phyloP scores from a whole-genome alignment of 192 early-diverging fungal species.

The Chytriomyces confervae region DNA sequence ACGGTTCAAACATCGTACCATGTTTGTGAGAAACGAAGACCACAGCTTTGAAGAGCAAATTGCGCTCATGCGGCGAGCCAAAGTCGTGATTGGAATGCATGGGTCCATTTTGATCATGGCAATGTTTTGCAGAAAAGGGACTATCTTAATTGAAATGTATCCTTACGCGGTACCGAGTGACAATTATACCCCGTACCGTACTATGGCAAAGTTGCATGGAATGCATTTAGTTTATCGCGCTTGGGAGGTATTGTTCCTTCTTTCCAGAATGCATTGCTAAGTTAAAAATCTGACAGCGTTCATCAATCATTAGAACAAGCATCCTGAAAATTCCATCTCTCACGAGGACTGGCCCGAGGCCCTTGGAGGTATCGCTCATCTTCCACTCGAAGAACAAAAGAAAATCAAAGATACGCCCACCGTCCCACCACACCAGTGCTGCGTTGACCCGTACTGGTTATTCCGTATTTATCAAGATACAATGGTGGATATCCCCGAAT shows the following conservation, averaged over 20 bases:
- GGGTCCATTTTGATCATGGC: slow-evolving; percentile 57
- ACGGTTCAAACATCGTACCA: slow-evolving; percentile 33
- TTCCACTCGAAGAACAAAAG: slow-evolving; percentile 42
- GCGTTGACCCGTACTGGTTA: slow-evolving; percentile 55
- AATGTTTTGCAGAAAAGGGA: slow-evolving; percentile 60
- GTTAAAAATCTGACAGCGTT: neutral
- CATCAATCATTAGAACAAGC: slow-evolving; percentile 38
- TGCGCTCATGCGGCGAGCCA: slow-evolving; percentile 49
- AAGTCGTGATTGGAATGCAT: slow-evolving; percentile 61
- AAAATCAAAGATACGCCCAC: slow-evolving; percentile 37
- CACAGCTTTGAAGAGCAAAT: slow-evolving; percentile 57
- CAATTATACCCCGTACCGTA: slow-evolving; percentile 58
- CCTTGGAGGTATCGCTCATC: slow-evolving; percentile 44
- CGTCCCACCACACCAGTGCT: slow-evolving; percentile 55
- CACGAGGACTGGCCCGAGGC: slow-evolving; percentile 42
- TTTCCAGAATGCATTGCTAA: slow-evolving; percentile 6
- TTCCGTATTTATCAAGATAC: slow-evolving; percentile 65
- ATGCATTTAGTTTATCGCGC: slow-evolving; percentile 56
- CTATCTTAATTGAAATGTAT: slow-evolving; percentile 56
- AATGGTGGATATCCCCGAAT: slow-evolving; percentile 42
- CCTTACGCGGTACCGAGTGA: slow-evolving; percentile 56
- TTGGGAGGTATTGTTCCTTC: slow-evolving; percentile 42
- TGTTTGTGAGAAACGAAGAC: slow-evolving; percentile 58
- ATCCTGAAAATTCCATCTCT: slow-evolving; percentile 37
- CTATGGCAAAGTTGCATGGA: slow-evolving; percentile 52